A percentile compares a stretch with the other conserved stretches of the same genome.
Evolutionary conservation across 2,329 filamentous ascomycete genomes (phyloP).

Genomic region (Fusarium sterilihyphosum): DNA sequence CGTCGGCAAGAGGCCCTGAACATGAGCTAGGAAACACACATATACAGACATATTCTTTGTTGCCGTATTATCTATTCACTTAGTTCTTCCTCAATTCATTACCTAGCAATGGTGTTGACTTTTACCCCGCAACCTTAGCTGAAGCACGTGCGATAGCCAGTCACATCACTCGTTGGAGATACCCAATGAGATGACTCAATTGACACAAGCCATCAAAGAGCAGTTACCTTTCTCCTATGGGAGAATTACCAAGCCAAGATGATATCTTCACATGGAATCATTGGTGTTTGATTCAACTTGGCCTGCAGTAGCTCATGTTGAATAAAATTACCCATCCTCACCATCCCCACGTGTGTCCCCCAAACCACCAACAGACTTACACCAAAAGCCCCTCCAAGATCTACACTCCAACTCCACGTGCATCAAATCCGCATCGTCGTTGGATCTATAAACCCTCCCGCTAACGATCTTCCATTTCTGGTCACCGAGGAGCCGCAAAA

Average conservation of each 20-base stretch:
- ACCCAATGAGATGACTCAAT: not conserved
- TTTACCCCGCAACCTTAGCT: not conserved
- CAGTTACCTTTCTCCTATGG: fast-evolving
- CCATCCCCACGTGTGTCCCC: slow-evolving; percentile 26
- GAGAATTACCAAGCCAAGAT: not conserved
- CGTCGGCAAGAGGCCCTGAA: not conserved
- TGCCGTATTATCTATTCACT: not conserved
- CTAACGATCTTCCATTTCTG: slow-evolving; percentile 19
- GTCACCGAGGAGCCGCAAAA: slow-evolving; percentile 31
- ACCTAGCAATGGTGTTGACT: not conserved
- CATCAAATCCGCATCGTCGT: slow-evolving; percentile 11
- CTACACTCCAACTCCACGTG: slow-evolving; percentile 30
- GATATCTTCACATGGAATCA: not conserved
- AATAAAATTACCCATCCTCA: not conserved
- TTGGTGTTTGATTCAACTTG: not conserved
- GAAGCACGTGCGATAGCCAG: not conserved
- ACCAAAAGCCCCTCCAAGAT: slow-evolving; percentile 14
- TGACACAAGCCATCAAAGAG: not conserved
- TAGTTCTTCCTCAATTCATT: not conserved
- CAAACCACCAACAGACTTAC: not conserved
- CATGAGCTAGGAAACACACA: too few species aligned
- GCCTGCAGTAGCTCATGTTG: not conserved
- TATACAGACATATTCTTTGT: not conserved
- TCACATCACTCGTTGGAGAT: not conserved
- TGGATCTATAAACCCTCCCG: slow-evolving; percentile 27